Evolutionary conservation across 1,139 yeast species (phyloP).

Genomic region (Yamadazyma sp.): DNA sequence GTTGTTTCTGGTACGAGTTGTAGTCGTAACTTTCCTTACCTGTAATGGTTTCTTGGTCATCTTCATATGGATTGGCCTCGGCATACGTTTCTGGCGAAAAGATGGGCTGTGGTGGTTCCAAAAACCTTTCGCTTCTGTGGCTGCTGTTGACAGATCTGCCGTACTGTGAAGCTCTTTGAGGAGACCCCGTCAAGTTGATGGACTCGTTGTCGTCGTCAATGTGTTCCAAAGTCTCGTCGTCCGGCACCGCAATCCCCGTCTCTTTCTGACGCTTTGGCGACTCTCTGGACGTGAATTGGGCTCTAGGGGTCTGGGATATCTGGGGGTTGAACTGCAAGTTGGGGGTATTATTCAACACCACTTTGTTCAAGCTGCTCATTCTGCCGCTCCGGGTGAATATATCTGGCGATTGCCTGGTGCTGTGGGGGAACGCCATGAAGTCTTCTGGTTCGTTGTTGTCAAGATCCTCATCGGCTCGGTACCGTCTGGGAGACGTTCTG

Average conservation of each 20-base stretch:
- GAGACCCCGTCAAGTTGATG: slow-evolving; percentile 29
- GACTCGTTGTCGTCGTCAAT: slow-evolving; percentile 20
- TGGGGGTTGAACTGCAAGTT: slow-evolving; percentile 13
- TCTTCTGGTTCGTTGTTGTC: slow-evolving; percentile 9
- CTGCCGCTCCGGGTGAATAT: slow-evolving; percentile 49
- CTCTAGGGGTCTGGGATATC: slow-evolving; percentile 42
- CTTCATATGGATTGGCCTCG: slow-evolving; percentile 54
- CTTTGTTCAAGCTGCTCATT: slow-evolving; percentile 15
- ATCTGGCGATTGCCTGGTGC: slow-evolving; percentile 43
- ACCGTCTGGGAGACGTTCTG: slow-evolving; percentile 37
- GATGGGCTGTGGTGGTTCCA: slow-evolving; percentile 66
- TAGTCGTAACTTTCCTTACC: slow-evolving; percentile 32
- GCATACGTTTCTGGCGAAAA: slow-evolving; percentile 64
- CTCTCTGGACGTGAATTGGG: slow-evolving; percentile 59
- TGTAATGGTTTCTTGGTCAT: slow-evolving; percentile 22
- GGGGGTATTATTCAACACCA: slow-evolving; percentile 22
- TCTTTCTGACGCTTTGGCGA: slow-evolving; percentile 62
- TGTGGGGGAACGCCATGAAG: slow-evolving; percentile 31
- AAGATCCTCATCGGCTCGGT: slow-evolving; percentile 23
- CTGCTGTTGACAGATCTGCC: slow-evolving; percentile 32
- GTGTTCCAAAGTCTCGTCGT: slow-evolving; percentile 35
- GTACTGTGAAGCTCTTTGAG: slow-evolving; percentile 29
- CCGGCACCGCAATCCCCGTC: slow-evolving; percentile 47
- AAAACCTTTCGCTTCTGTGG: slow-evolving; percentile 48
- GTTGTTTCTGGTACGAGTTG: slow-evolving; percentile 38